Evolutionary conservation across 1,284 basidiomycete species (phyloP), one percentile per base, ranked within the genome.

Genomic region (Boletus subluridellus): DNA sequence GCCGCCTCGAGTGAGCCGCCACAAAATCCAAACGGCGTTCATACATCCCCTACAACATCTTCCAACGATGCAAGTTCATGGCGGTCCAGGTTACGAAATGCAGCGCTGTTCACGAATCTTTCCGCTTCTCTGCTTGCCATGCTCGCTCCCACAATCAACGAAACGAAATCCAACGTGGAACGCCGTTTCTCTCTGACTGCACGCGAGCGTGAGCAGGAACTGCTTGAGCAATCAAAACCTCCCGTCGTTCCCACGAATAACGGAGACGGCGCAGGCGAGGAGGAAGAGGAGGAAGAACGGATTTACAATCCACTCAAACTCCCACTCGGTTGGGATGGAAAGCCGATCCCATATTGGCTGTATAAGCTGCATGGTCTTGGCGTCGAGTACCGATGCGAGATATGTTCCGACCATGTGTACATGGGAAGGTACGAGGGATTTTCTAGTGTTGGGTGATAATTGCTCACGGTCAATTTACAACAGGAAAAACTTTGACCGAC

Each of bases 271-370:
- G 72, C 78, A 10, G 85, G 80, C 38, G 92, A 93, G 60, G 94
- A 96, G 60, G 93, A 95, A 46, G 94, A 95, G 64, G 95, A 95
- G 63, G 94, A 97, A 67, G 93, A 93, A 63, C 86, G 91, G 65
- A 94, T 98, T 51, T 99, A 99, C 77, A 99, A 99, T 71, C 97
- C 97, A 42, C 84, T 99, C 55, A 98, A 98, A 76, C 79, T 99
- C 44, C 97, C 97, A 11, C 82, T 99, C 3, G 96, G 96, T 1
- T 98, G 95, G 95, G 95, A 98, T 71, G 95, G 95, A 44, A 97
- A 96, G 72, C 95, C 96, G 17, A 99, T 99, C 67, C 96, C 97
- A 17, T 98, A 95, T 73, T 99, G 96, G 96, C 73, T 99, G 60
- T 99, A 96, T 80, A 99, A 98, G 76, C 78, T 99, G 54, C 97